Percentiles rank a stretch among this genome's conserved stretches.
These are phyloP conservation scores for Schwanniomyces etchellsii DNA, from an alignment of 1,139 yeast genomes.

Conservation along the genomic window DNA sequence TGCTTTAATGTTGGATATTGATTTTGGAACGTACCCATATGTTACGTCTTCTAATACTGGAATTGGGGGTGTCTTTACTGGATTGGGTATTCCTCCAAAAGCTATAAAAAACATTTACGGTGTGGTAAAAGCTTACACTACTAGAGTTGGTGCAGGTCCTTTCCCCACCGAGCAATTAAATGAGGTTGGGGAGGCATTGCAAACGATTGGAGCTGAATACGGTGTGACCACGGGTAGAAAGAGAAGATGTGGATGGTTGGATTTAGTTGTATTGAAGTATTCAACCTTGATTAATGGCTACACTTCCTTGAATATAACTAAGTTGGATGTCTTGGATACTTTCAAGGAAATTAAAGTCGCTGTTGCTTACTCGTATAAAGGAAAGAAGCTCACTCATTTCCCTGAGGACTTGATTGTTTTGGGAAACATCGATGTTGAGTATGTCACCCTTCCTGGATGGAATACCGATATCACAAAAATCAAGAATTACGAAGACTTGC, in stretches of 20 bases:
- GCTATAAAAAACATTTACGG: conserved; percentile 79
- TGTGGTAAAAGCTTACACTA: conserved; percentile 97
- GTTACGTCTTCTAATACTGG: conserved; percentile 96
- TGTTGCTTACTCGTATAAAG: conserved; percentile 72
- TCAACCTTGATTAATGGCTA: conserved; percentile 90
- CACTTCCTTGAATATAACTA: conserved; percentile 90
- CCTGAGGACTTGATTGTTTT: conserved; percentile 85
- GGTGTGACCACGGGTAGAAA: conserved; percentile 99
- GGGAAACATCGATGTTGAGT: conserved; percentile 87
- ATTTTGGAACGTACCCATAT: conserved; percentile 96
- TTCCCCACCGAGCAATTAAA: conserved; percentile 98
- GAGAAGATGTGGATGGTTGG: conserved; percentile 99
- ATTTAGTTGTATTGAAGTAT: conserved; percentile 88
- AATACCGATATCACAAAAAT: conserved; percentile 72
- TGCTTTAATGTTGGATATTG: conserved; percentile 95
- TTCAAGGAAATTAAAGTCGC: conserved; percentile 86
- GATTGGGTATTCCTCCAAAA: conserved; percentile 90
- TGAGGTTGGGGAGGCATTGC: conserved; percentile 79
- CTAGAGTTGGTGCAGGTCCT: conserved; percentile 99
- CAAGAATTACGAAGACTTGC: conserved; percentile 69
- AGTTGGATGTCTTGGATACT: conserved; percentile 88
- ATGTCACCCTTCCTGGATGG: conserved; percentile 94
- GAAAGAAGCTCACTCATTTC: conserved; percentile 69
- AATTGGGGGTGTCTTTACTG: conserved; percentile 97
- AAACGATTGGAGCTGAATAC: conserved; percentile 86